These are phyloP conservation scores for Huiozyma naganishii DNA, from an alignment of 805 yeast species.

Conservation along the genomic window DNA sequence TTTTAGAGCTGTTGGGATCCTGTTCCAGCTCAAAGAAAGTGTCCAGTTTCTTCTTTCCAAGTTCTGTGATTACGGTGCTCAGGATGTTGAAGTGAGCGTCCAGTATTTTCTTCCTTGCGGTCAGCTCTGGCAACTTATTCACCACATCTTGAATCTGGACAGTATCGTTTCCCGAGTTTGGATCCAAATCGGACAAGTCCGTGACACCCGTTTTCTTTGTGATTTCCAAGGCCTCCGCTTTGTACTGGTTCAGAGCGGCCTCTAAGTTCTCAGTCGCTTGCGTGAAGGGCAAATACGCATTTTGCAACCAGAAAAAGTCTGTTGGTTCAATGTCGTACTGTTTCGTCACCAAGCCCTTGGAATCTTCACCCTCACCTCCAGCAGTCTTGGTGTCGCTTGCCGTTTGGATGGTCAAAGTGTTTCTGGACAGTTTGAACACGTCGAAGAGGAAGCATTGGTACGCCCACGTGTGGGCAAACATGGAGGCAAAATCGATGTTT, in stretches of 20 bases:
- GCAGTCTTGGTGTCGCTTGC: constrained; percentile 17
- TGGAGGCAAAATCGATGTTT: constrained; percentile 79
- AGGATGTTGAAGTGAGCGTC: constrained; percentile 97
- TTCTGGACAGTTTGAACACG: constrained; percentile 70
- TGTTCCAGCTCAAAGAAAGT: constrained; percentile 92
- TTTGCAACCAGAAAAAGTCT: constrained; percentile 85
- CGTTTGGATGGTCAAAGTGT: constrained; percentile 58
- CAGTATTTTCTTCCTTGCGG: constrained; percentile 75
- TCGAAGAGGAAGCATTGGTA: constrained; percentile 95
- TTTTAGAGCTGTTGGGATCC: constrained; percentile 40
- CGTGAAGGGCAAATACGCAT: constrained; percentile 86
- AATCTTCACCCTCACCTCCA: constrained; percentile 25
- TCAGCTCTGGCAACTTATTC: constrained; percentile 82
- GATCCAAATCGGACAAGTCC: constrained; percentile 67
- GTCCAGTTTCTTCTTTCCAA: constrained; percentile 81
- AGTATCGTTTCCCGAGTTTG: constrained; percentile 40
- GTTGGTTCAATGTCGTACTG: constrained; percentile 82
- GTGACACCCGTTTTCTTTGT: constrained; percentile 63
- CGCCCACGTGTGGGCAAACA: constrained; percentile 97
- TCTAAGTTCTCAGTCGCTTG: constrained; percentile 98
- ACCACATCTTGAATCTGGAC: constrained; percentile 74
- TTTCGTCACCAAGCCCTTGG: constrained; percentile 73
- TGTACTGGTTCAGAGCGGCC: constrained; percentile 66
- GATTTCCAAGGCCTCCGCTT: constrained; percentile 77
- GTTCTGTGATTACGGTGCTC: constrained; percentile 68